phyloP scores from a whole-genome alignment of 768 basidiomycete species.

The Ramaria sp. region DNA sequence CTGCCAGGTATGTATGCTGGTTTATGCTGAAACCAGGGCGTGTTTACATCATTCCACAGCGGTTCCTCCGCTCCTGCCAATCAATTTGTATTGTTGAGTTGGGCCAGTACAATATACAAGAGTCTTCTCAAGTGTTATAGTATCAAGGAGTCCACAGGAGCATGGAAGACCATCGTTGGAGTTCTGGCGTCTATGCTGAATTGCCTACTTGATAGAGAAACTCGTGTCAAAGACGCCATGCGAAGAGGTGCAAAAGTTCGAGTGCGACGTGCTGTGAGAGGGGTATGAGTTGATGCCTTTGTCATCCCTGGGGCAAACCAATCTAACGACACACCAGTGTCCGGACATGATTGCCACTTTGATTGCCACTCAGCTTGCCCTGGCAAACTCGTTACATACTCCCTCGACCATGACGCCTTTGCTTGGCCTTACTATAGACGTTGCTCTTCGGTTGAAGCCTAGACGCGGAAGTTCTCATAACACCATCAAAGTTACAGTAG shows the following conservation, averaged over 20 bases:
- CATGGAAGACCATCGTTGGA: constrained; percentile 43
- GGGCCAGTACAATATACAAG: constrained; percentile 56
- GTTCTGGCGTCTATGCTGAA: constrained; percentile 54
- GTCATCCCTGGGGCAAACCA: not conserved
- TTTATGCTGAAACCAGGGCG: not conserved
- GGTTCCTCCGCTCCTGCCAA: constrained; percentile 48
- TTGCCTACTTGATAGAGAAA: constrained; percentile 39
- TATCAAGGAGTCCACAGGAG: constrained; percentile 33
- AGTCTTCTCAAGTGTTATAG: constrained; percentile 35
- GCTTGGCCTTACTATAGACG: constrained; percentile 60
- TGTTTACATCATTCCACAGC: constrained; percentile 12
- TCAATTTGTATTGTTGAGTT: constrained; percentile 58
- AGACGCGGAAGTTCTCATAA: constrained; percentile 29
- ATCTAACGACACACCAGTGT: constrained; percentile 14
- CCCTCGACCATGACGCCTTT: constrained; percentile 37
- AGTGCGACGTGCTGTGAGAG: constrained; percentile 56
- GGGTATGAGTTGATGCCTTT: constrained; percentile 27
- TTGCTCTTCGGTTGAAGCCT: constrained; percentile 57
- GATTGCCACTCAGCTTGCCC: constrained; percentile 42
- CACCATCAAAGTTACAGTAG: constrained; percentile 25
- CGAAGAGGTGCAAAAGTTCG: constrained; percentile 51
- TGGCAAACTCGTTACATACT: constrained; percentile 38
- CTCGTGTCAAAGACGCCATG: constrained; percentile 45
- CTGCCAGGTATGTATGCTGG: constrained; percentile 40
- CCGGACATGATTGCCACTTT: constrained; percentile 37